These are phyloP conservation scores for Leccinum pellstonianum DNA, from an alignment of 768 basidiomycete genomes.

Conservation along the genomic window DNA sequence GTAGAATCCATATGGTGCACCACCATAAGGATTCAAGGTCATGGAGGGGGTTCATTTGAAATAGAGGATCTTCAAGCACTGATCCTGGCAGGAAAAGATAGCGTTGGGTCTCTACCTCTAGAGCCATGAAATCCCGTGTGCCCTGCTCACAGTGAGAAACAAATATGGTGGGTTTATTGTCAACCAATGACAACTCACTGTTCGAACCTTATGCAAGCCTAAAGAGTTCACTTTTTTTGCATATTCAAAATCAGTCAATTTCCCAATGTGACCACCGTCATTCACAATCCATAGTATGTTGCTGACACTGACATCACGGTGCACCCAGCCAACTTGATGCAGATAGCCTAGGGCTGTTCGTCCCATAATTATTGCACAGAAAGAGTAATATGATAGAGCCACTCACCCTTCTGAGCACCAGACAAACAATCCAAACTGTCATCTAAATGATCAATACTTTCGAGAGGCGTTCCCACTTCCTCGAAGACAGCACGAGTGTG, in stretches of 20 bases:
- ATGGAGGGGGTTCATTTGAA: background rate
- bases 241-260: constrained; percentile 15
- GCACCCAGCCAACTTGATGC: constrained; percentile 9
- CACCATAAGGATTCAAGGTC: background rate
- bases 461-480: background rate
- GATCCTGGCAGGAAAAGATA: background rate
- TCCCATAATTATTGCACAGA: background rate
- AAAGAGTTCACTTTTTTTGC: constrained; percentile 1
- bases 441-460: background rate
- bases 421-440: background rate
- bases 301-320: constrained; percentile 6
- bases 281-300: background rate
- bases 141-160: background rate
- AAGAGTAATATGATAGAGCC: background rate
- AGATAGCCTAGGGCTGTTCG: background rate
- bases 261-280: background rate
- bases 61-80: background rate
- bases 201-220: constrained; percentile 1
- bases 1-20: background rate
- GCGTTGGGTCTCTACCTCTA: background rate
- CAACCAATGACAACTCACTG: constrained; percentile 2
- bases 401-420: background rate
- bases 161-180: background rate
- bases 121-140: background rate
- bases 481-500: background rate